Evolutionary conservation across 2,329 filamentous ascomycete genomes (phyloP), one percentile per base, ranked within the genome.

Genomic region (Aureobasidium sp.): DNA sequence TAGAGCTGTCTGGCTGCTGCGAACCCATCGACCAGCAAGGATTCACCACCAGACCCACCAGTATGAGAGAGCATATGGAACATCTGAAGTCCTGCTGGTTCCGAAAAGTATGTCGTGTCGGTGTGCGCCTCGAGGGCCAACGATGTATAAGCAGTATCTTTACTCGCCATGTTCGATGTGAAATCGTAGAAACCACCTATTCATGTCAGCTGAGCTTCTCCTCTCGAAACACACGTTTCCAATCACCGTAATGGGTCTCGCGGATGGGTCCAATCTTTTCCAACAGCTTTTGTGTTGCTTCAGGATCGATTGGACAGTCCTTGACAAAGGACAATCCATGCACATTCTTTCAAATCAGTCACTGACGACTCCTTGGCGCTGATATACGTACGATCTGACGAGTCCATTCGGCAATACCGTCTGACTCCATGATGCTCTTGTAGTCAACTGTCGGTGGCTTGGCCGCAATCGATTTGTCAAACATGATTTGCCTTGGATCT

Each of bases 61-160:
- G 86, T 87, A 73, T 95, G 90, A 0, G 90, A 94, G 31, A 97
- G 82, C 51, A 97, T 80, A 71, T 99, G 94, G 74, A 99, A 95
- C 29, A 94, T 86, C 73, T 99, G 94, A 37, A 99, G 82, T 11
- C 93, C 91, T 2, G 90, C 87, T 0, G 94, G 93, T 66, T 97
- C 93, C 25, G 86, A 91, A 76, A 97, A 97, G 75, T 99, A 97
- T 0, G 93, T 96, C 7, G 85, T 97, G 76, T 99, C 94, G 1
- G 93, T 97, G 74, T 99, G 94, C 0, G 89, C 87, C 22, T 86
- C 84, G 2, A 99, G 83, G 1, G 87, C 86, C 56, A 94, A 81
- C 68, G 88, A 91, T 1, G 93, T 97, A 77, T 97, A 99, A 3
- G 73, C 73, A 20, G 73, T 75, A 57, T 75, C 73, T 61, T 56